phyloP scores from a whole-genome alignment of 2,329 filamentous ascomycete species.

The Byssoonygena ceratinophila region DNA sequence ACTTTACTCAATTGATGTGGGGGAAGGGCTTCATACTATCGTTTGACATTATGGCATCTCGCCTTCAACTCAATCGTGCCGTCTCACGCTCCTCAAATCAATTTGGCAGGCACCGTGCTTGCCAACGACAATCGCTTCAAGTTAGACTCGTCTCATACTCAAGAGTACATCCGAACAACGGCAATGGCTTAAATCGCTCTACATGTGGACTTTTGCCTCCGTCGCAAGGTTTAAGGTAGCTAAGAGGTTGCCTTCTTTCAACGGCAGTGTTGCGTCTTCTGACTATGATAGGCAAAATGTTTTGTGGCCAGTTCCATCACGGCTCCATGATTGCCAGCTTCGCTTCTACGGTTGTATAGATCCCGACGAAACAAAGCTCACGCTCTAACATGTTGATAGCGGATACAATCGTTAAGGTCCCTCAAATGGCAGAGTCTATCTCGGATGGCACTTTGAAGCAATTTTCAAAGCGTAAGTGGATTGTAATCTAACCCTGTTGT shows the following conservation, averaged over 20 bases:
- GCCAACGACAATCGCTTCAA: background rate
- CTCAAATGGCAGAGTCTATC: slow-evolving; percentile 97
- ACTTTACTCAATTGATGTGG: background rate
- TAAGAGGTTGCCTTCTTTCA: background rate
- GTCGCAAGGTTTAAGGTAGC: background rate
- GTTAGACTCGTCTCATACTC: background rate
- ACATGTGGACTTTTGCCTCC: background rate
- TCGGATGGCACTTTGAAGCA: slow-evolving; percentile 95
- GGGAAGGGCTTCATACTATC: background rate
- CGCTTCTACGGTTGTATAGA: slow-evolving; percentile 14
- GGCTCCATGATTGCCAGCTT: slow-evolving; percentile 1
- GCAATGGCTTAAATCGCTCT: background rate
- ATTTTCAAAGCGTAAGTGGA: slow-evolving; percentile 62
- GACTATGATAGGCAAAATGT: background rate
- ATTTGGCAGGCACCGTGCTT: background rate
- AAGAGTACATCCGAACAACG: background rate
- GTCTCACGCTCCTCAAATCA: slow-evolving; percentile 18
- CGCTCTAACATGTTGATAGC: slow-evolving; percentile 36
- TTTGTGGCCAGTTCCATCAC: background rate
- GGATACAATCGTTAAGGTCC: slow-evolving; percentile 82
- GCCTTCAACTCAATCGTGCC: slow-evolving; percentile 29
- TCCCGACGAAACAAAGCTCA: background rate
- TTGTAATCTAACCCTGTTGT: too few relatives aligned
- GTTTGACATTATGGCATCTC: slow-evolving; percentile 27
- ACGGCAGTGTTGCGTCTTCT: background rate